phyloP scores from a whole-genome alignment of 345 rosid genomes.

The Sonneratia caseolaris region DNA sequence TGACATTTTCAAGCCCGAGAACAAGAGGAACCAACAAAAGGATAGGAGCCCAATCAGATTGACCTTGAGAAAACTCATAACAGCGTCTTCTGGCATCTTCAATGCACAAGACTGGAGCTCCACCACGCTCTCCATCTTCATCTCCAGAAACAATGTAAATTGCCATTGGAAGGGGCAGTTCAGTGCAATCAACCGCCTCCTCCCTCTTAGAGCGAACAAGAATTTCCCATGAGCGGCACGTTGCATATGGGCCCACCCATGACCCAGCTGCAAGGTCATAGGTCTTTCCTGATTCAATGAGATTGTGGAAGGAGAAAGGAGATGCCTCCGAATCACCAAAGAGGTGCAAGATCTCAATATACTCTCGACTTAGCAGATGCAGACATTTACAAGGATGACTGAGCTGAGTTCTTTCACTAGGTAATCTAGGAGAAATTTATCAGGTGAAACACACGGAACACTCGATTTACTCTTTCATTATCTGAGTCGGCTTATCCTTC shows the following conservation, averaged over 20 bases:
- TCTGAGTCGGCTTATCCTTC: too few species aligned
- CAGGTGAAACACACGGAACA: neutral
- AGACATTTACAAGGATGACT: constrained; percentile 12
- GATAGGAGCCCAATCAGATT: constrained; percentile 61
- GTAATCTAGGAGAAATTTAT: neutral
- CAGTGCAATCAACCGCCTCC: constrained; percentile 27
- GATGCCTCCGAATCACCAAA: constrained; percentile 70
- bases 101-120: constrained; percentile 81
- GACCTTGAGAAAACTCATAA: constrained; percentile 55
- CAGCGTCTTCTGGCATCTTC: constrained; percentile 71
- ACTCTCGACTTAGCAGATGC: constrained; percentile 59
- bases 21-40: constrained; percentile 90
- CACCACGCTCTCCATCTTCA: constrained; percentile 93
- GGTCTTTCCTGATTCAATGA: constrained; percentile 56
- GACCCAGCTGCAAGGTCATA: constrained; percentile 96
- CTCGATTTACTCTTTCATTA: too few species aligned
- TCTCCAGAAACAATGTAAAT: constrained; percentile 80
- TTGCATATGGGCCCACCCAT: constrained; percentile 97
- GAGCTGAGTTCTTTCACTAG: constrained; percentile 1
- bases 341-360: constrained; percentile 60
- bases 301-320: constrained; percentile 79
- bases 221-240: constrained; percentile 81
- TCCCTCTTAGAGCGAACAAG: constrained; percentile 45
- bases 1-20: constrained; percentile 83
- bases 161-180: constrained; percentile 65